These are phyloP conservation scores for Dioszegia hungarica DNA, from an alignment of 768 basidiomycete species.

Conservation along the genomic window DNA sequence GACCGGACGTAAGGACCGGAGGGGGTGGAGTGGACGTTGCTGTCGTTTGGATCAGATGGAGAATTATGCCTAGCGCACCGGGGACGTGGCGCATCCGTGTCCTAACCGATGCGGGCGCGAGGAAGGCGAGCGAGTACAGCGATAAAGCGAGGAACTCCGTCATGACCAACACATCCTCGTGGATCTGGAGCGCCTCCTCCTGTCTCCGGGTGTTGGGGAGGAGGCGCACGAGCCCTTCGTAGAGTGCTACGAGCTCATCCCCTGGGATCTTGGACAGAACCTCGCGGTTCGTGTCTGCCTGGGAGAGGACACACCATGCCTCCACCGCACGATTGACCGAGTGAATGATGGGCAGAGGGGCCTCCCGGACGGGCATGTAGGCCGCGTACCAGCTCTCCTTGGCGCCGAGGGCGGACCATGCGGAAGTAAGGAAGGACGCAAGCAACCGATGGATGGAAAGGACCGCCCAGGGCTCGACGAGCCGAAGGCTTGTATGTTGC, in stretches of 20 bases:
- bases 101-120: constrained; percentile 72
- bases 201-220: constrained; percentile 76
- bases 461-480: constrained; percentile 50
- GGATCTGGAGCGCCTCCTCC: constrained; percentile 53
- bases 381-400: constrained; percentile 24
- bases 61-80: constrained; percentile 65
- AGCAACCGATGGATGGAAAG: constrained; percentile 62
- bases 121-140: constrained; percentile 81
- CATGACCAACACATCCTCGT: constrained; percentile 67
- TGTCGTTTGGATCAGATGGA: constrained; percentile 35
- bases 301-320: constrained; percentile 71
- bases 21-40: neutral
- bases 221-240: constrained; percentile 70
- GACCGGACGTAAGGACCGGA: neutral
- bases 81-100: constrained; percentile 62
- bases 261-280: constrained; percentile 60
- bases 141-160: constrained; percentile 72
- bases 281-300: constrained; percentile 72
- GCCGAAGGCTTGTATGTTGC: constrained; percentile 52
- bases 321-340: constrained; percentile 60
- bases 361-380: constrained; percentile 48
- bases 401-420: constrained; percentile 52
- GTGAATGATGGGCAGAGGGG: constrained; percentile 59
- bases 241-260: constrained; percentile 58
- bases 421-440: constrained; percentile 70